phyloP scores from a whole-genome alignment of 257 asterid species.

The Ehretia macrophylla region DNA sequence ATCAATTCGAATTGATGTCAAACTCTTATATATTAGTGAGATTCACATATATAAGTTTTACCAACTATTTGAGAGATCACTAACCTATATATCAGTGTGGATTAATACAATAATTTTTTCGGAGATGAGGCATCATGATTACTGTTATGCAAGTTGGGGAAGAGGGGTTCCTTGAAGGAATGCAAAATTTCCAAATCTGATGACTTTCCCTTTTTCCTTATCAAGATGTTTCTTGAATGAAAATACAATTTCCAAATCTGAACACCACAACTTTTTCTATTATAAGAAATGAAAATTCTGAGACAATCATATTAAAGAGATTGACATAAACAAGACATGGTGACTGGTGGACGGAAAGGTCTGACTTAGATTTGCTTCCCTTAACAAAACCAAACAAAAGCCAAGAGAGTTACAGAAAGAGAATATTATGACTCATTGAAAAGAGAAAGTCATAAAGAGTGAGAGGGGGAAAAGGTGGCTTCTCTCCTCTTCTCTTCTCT shows the following conservation, averaged over 20 bases:
- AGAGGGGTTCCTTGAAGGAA: conserved; percentile 43
- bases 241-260: conserved; percentile 45
- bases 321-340: conserved; percentile 64
- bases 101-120: too few relatives aligned
- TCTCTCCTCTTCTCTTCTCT: too few relatives aligned
- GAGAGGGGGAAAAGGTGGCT: background rate
- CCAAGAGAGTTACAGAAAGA: conserved; percentile 48
- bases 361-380: conserved; percentile 51
- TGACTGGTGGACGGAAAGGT: conserved; percentile 17
- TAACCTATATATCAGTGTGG: too few relatives aligned
- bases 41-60: too few relatives aligned
- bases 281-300: conserved; percentile 17
- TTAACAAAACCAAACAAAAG: conserved; percentile 40
- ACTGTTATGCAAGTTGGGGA: background rate
- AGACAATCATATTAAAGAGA: conserved; percentile 40
- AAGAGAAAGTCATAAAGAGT: conserved; percentile 30
- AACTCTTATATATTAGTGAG: background rate
- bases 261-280: conserved; percentile 35
- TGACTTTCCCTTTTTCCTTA: conserved; percentile 29
- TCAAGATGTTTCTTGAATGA: conserved; percentile 49
- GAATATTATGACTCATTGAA: conserved; percentile 52
- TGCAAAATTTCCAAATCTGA: conserved; percentile 46
- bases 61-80: too few relatives aligned
- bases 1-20: too few relatives aligned
- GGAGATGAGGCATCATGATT: background rate